A percentile compares a stretch with the other conserved stretches of the same genome.
phyloP scores from a whole-genome alignment of 2,329 filamentous ascomycete species.

The Chlorencoelia australis region DNA sequence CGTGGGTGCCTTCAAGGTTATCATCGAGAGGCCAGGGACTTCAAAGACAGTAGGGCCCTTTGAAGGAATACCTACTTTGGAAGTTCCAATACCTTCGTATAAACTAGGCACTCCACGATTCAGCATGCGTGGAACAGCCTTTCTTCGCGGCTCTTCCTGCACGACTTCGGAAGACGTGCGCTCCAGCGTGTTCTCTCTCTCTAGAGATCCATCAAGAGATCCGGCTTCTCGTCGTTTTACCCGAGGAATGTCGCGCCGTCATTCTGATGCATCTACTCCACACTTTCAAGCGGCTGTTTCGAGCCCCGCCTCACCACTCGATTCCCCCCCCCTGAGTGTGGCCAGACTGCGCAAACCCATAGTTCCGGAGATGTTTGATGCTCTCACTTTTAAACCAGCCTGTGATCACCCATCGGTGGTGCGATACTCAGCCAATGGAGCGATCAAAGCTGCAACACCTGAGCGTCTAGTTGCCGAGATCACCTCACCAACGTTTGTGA shows the following conservation, averaged over 20 bases:
- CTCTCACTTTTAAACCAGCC: constrained; percentile 65
- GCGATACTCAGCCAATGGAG: constrained; percentile 62
- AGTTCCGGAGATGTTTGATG: constrained; percentile 72
- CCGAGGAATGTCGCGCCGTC: constrained; percentile 20
- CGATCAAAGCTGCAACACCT: constrained; percentile 82
- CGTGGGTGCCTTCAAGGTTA: constrained; percentile 63
- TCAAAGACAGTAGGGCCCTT: constrained; percentile 45
- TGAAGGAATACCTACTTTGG: constrained; percentile 45
- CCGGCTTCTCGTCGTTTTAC: constrained; percentile 15
- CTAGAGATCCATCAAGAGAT: constrained; percentile 18
- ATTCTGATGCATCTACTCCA: constrained; percentile 26
- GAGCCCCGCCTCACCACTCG: constrained; percentile 10
- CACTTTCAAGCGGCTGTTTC: constrained; percentile 13
- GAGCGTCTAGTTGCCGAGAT: constrained; percentile 90
- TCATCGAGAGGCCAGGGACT: constrained; percentile 63
- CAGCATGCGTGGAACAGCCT: constrained; percentile 62
- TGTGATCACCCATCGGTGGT: constrained; percentile 74
- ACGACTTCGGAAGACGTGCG: constrained; percentile 63
- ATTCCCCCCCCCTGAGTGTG: constrained; percentile 10
- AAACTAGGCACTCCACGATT: constrained; percentile 75
- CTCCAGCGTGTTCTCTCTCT: constrained; percentile 48
- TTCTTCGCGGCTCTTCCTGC: constrained; percentile 73
- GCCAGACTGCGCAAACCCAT: constrained; percentile 33
- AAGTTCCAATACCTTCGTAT: constrained; percentile 75
- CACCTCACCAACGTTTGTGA: constrained; percentile 87